A percentile compares a stretch with the other conserved stretches of the same genome.
Evolutionary conservation across 2,329 filamentous ascomycete species (phyloP).

Genomic region (Cordyceps fumosorosea): DNA sequence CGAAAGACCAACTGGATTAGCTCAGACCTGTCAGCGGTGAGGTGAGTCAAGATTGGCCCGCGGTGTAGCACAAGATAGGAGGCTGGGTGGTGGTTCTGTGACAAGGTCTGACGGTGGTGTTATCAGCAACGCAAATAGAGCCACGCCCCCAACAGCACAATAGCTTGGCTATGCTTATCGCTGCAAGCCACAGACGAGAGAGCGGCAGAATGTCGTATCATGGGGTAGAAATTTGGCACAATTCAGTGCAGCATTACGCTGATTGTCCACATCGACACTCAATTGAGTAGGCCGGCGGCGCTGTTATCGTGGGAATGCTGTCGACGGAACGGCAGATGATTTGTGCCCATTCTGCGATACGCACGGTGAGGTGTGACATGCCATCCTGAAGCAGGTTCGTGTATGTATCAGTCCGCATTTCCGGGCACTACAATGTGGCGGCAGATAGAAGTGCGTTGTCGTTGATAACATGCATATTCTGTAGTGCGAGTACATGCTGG

Average conservation of each 20-base stretch:
- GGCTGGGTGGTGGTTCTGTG: not conserved
- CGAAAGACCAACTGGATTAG: not conserved
- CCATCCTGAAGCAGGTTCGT: not conserved
- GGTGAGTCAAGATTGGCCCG: not conserved
- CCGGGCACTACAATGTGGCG: not conserved
- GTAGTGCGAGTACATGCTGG: not conserved
- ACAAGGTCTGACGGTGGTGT: constrained; percentile 4
- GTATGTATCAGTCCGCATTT: not conserved
- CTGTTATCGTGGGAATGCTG: not conserved
- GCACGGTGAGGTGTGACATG: not conserved
- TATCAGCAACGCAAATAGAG: not conserved
- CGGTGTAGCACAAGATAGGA: not conserved
- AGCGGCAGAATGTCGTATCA: not conserved
- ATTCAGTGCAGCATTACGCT: not conserved
- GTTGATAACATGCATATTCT: not conserved
- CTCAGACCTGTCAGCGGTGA: constrained; percentile 1
- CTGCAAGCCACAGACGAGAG: not conserved
- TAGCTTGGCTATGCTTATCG: constrained; percentile 7
- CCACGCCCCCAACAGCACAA: not conserved
- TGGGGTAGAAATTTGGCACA: not conserved
- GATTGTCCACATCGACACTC: not conserved
- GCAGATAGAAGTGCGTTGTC: not conserved
- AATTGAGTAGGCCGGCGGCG: not conserved
- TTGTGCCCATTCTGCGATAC: not conserved
- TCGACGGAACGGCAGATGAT: not conserved